Evolutionary conservation across 1,139 yeast species (phyloP), one percentile per base, ranked within the genome.

Genomic region (Pichia sp.): DNA sequence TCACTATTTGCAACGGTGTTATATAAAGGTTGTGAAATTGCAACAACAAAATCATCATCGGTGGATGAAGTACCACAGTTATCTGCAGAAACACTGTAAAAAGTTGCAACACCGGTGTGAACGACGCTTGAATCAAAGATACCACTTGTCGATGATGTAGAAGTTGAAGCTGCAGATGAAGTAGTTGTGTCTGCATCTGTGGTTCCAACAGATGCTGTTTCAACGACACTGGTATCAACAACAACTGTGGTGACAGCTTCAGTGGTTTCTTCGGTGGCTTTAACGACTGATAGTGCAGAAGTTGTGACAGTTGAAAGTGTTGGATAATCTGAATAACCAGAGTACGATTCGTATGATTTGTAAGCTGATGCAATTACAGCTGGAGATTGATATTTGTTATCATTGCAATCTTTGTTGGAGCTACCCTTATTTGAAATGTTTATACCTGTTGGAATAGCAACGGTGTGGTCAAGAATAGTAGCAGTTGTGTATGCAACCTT

Each of bases 101-200:
- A 61, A 35, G 71, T 66, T 40, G 67, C 73, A 54, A 68, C 52
- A 41, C 70, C 72, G 4, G 63, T 53, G 44, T 64, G 45, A 22
- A 48, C 44, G 3, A 38, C 22, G 13, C 29, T 24, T 15, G 53
- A 23, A 27, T 42, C 39, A 13, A 46, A 36, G 22, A 45, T 16
- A 16, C 44, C 32, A n/a, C 38, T 22, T 22, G 42, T 30, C 15
- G 49, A 29, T 26, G 43, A 23, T 12, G 51, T 30, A n/a, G n/a
- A n/a, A n/a, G n/a, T n/a, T n/a, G n/a, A n/a, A n/a, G 42, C 2
- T 16, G 50, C 9, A 12, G 51, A 39, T 3, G 40, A 7, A 20
- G 43, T 11, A n/a, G 42, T 23, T 16, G 46, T 1, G 32, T 23
- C 24, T 23, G 36, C 30, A 15, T 43, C 39, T 16, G 43, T 15